These are phyloP conservation scores for Citrullus mucosospermus DNA, from an alignment of 306 rosid species.

Conservation along the genomic window DNA sequence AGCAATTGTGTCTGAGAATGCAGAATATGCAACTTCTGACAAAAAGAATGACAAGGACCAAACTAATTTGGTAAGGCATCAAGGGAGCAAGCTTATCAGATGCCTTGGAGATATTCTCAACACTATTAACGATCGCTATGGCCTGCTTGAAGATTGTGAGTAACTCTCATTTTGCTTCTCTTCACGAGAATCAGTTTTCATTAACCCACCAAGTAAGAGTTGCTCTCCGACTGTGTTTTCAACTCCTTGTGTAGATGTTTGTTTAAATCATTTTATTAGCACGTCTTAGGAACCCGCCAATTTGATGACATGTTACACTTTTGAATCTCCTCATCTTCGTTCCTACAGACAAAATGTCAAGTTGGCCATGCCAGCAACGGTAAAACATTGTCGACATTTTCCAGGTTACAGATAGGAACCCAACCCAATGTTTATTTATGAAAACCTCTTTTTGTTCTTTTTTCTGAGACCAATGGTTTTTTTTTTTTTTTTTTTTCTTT, in stretches of 20 bases:
- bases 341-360: not conserved
- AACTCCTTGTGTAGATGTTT: not conserved
- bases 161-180: not conserved
- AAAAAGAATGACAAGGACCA: conserved; percentile 1
- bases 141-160: conserved; percentile 14
- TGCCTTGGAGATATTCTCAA: conserved; percentile 28
- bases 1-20: conserved; percentile 26
- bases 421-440: not conserved
- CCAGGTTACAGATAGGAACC: not conserved
- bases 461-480: not conserved
- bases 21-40: conserved; percentile 3
- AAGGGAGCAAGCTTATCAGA: conserved; percentile 31
- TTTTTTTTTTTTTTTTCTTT: not conserved
- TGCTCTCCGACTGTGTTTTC: not conserved
- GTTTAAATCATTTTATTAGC: not conserved
- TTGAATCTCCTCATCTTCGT: not conserved
- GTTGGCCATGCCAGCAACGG: not conserved
- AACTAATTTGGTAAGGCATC: conserved; percentile 16
- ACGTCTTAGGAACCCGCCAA: not conserved
- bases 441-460: not conserved
- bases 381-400: not conserved
- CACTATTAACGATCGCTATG: conserved; percentile 24
- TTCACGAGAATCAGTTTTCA: not conserved
- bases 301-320: not conserved
- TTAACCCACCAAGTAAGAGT: not conserved